These are phyloP conservation scores for Persicaria maculosa DNA, from an alignment of 148 eudicot genomes.

Conservation along the genomic window DNA sequence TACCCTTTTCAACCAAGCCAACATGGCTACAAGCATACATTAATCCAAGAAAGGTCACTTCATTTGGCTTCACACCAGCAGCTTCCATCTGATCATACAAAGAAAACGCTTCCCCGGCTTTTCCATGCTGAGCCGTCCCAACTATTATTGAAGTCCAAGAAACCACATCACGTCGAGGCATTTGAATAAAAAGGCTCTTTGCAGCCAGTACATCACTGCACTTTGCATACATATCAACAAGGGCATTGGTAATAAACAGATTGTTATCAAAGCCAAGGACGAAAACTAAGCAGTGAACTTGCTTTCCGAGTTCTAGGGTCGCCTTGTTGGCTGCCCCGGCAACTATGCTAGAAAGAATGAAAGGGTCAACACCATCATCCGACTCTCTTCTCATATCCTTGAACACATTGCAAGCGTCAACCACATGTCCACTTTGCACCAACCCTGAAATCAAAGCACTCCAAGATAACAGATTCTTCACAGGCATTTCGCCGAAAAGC, in stretches of 20 bases:
- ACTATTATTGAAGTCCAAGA: constrained; percentile 81
- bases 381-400: constrained; percentile 46
- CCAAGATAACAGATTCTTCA: constrained; percentile 49
- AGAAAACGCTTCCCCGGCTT: constrained; percentile 48
- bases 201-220: constrained; percentile 61
- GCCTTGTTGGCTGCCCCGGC: constrained; percentile 51
- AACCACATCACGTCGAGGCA: constrained; percentile 45
- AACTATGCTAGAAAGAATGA: constrained; percentile 43
- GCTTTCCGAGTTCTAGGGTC: constrained; percentile 55
- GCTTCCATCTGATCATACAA: constrained; percentile 52
- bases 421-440: constrained; percentile 49
- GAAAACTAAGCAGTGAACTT: constrained; percentile 46
- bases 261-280: constrained; percentile 47
- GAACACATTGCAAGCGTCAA: constrained; percentile 37
- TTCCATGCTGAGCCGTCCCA: constrained; percentile 75
- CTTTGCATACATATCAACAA: constrained; percentile 78
- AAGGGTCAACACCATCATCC: constrained; percentile 36
- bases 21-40: constrained; percentile 78
- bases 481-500: constrained; percentile 39
- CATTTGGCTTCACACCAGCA: constrained; percentile 54
- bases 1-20: constrained; percentile 57
- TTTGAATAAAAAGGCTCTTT: constrained; percentile 30
- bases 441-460: constrained; percentile 79
- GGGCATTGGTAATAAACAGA: constrained; percentile 43
- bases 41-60: constrained; percentile 60